A percentile compares a stretch with the other conserved stretches of the same genome.
Conservation (phyloP, 164 flowering plant species). For the Brasenia schreberi region DNA sequence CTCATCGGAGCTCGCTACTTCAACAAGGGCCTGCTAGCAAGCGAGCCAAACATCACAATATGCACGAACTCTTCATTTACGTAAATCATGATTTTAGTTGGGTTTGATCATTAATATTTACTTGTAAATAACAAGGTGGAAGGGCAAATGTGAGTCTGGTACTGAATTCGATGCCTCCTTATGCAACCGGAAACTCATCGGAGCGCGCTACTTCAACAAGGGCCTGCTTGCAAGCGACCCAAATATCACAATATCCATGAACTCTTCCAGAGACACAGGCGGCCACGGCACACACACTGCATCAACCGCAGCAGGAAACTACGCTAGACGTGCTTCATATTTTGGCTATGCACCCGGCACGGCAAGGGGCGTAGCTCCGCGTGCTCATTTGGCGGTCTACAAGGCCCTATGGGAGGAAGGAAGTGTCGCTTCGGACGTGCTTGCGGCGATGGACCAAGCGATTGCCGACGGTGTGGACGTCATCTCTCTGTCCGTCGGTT, state of each 20-base stretch:
- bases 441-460: constrained; percentile 62
- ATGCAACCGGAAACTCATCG: constrained; percentile 60
- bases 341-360: constrained; percentile 48
- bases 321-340: constrained; percentile 24
- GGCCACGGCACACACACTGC: constrained; percentile 72
- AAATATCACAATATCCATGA: constrained; percentile 12
- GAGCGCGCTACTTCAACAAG: constrained; percentile 44
- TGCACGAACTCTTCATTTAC: constrained; percentile 22
- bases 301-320: constrained; percentile 42
- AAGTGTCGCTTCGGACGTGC: constrained; percentile 24
- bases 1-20: constrained; percentile 55
- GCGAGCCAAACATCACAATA: constrained; percentile 12
- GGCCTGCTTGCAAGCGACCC: constrained; percentile 28
- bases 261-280: constrained; percentile 36
- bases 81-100: too few relatives aligned
- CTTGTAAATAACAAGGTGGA: constrained; percentile 23
- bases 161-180: constrained; percentile 26
- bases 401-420: constrained; percentile 40
- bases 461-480: constrained; percentile 56
- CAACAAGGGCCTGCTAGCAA: constrained; percentile 32
- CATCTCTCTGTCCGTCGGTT: constrained; percentile 45
- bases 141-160: constrained; percentile 38
- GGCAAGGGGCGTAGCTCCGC: constrained; percentile 47
- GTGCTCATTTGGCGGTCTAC: constrained; percentile 55
- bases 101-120: too few relatives aligned